Evolutionary conservation across 345 rosid species (phyloP).

Genomic region (Gossypium sturtianum): DNA sequence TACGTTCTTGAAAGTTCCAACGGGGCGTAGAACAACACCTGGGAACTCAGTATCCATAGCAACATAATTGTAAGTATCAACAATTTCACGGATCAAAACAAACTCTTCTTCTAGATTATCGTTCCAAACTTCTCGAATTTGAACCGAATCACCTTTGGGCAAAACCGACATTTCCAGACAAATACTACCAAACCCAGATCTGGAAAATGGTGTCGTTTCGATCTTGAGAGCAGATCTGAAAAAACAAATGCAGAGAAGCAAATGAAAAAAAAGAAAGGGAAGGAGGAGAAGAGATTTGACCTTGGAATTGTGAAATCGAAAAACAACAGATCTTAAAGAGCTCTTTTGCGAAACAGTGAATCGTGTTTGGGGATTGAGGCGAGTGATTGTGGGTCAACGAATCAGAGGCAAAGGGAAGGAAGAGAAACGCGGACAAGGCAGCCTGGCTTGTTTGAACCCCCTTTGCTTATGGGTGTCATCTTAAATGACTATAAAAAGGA

Average conservation of each 20-base stretch:
- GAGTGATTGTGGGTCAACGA: too few relatives aligned
- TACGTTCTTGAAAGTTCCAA: background rate
- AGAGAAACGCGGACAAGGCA: too few relatives aligned
- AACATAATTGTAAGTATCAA: background rate
- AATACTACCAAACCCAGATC: background rate
- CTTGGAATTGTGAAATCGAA: background rate
- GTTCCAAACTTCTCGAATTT: background rate
- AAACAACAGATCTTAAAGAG: too few relatives aligned
- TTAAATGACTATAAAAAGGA: too few relatives aligned
- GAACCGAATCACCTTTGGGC: background rate
- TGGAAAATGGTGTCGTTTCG: background rate
- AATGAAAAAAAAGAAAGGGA: background rate
- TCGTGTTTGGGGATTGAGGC: too few relatives aligned
- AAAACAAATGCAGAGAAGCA: background rate
- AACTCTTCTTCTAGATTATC: background rate
- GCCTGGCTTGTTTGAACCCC: too few relatives aligned
- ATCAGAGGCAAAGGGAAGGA: too few relatives aligned
- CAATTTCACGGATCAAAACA: background rate
- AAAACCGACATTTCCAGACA: background rate
- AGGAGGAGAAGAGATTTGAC: background rate
- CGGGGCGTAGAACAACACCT: background rate
- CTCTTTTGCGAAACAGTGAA: too few relatives aligned
- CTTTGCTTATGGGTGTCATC: too few relatives aligned
- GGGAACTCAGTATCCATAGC: slow-evolving; percentile 2
- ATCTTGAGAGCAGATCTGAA: background rate